These are phyloP conservation scores for Ilyonectria mors-panacis DNA, from an alignment of 2,329 filamentous ascomycete species.

Conservation along the genomic window DNA sequence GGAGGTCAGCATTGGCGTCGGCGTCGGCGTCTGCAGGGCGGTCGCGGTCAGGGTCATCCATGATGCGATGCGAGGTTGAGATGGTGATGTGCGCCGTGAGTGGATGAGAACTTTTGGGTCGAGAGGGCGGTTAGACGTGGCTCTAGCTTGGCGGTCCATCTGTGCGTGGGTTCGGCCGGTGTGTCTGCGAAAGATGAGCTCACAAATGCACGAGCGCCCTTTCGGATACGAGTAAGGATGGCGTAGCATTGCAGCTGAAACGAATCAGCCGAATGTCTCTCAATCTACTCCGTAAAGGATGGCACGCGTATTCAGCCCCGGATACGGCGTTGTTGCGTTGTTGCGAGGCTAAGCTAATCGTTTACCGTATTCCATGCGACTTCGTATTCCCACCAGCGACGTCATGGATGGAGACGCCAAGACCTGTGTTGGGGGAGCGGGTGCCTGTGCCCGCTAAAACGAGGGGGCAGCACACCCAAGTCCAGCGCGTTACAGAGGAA, in stretches of 20 bases:
- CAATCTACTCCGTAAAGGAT: not conserved
- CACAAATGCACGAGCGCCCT: not conserved
- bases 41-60: constrained; percentile 37
- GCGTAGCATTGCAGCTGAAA: not conserved
- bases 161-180: constrained; percentile 3
- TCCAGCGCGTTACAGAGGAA: not conserved
- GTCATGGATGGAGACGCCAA: not conserved
- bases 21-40: not conserved
- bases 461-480: not conserved
- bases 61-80: constrained; percentile 40
- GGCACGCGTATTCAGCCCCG: not conserved
- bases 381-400: not conserved
- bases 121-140: constrained; percentile 12
- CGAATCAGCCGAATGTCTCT: not conserved
- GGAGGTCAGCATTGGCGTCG: constrained; percentile 3
- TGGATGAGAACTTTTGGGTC: constrained; percentile 17
- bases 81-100: constrained; percentile 30
- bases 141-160: constrained; percentile 7
- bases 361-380: not conserved
- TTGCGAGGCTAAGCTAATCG: not conserved
- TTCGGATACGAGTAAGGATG: not conserved
- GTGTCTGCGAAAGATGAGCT: not conserved
- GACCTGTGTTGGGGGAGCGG: constrained; percentile 10
- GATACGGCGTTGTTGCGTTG: not conserved
- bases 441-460: constrained; percentile 28